A percentile compares a stretch with the other conserved stretches of the same genome.
Evolutionary conservation across 768 basidiomycete genomes (phyloP).

Genomic region (Pilatotrama ljubarskyi): DNA sequence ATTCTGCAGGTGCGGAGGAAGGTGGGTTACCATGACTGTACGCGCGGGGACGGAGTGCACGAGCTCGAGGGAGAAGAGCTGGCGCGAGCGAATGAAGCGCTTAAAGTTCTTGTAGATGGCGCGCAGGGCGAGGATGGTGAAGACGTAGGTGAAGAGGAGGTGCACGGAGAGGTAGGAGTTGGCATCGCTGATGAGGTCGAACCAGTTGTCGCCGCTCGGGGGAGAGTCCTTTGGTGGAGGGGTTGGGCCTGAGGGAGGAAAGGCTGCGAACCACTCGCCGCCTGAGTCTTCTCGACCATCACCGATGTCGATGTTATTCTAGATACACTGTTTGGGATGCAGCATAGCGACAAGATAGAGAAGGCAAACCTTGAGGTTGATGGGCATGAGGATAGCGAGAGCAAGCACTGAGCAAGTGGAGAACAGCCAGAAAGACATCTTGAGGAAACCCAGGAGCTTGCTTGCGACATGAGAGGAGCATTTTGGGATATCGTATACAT

Average conservation of each 20-base stretch:
- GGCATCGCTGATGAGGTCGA: constrained; percentile 88
- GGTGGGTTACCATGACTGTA: constrained; percentile 83
- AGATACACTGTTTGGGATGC: background rate
- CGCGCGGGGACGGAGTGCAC: constrained; percentile 94
- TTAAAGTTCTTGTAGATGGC: constrained; percentile 89
- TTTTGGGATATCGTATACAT: background rate
- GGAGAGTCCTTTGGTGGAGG: constrained; percentile 6
- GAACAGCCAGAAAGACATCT: constrained; percentile 93
- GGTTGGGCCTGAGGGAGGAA: constrained; percentile 23
- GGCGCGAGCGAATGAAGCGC: constrained; percentile 85
- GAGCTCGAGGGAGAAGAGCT: constrained; percentile 91
- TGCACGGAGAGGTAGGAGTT: constrained; percentile 88
- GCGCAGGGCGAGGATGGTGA: constrained; percentile 82
- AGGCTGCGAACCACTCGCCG: constrained; percentile 45
- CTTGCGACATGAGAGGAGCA: background rate
- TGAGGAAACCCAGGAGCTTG: constrained; percentile 92
- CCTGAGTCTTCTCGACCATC: constrained; percentile 47
- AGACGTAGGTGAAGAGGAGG: constrained; percentile 91
- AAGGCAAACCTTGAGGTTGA: constrained; percentile 82
- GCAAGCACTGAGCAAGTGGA: constrained; percentile 84
- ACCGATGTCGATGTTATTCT: constrained; percentile 76
- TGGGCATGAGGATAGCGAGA: constrained; percentile 84
- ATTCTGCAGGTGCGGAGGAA: constrained; percentile 82
- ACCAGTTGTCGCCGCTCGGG: constrained; percentile 53
- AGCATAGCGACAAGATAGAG: background rate